Conservation (phyloP, 441 rosid species). For the Jatropha multifida region DNA sequence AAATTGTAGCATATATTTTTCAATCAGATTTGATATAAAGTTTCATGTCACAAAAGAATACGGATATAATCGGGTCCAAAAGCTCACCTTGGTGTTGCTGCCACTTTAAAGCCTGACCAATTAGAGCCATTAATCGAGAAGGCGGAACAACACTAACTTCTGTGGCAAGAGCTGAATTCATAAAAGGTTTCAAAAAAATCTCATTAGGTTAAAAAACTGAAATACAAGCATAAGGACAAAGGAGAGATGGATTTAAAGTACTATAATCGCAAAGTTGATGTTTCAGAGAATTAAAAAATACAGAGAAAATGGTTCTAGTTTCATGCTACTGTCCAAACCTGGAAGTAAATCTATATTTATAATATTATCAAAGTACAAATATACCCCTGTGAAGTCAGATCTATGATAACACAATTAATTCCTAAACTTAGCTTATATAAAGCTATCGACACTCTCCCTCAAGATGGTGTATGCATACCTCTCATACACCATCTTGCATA, state of each 20-base stretch:
- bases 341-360: too few relatives aligned
- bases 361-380: too few relatives aligned
- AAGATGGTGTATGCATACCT: conserved; percentile 4
- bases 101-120: conserved; percentile 99
- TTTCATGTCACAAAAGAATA: background rate
- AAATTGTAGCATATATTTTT: background rate
- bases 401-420: background rate
- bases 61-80: background rate
- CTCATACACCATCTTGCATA: conserved; percentile 4
- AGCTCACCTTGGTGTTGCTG: conserved; percentile 96
- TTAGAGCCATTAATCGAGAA: conserved; percentile 95
- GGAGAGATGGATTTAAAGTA: background rate
- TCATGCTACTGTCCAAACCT: too few relatives aligned
- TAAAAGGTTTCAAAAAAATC: conserved; percentile 18
- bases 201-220: conserved; percentile 10
- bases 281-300: too few relatives aligned
- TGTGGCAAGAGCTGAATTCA: conserved; percentile 71
- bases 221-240: background rate
- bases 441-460: background rate
- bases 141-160: conserved; percentile 99
- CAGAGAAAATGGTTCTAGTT: too few relatives aligned
- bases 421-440: background rate
- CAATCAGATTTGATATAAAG: background rate
- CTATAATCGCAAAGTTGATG: background rate
- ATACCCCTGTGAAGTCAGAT: too few relatives aligned